phyloP scores from a whole-genome alignment of 1,284 basidiomycete species.

The Pholiota adiposa region DNA sequence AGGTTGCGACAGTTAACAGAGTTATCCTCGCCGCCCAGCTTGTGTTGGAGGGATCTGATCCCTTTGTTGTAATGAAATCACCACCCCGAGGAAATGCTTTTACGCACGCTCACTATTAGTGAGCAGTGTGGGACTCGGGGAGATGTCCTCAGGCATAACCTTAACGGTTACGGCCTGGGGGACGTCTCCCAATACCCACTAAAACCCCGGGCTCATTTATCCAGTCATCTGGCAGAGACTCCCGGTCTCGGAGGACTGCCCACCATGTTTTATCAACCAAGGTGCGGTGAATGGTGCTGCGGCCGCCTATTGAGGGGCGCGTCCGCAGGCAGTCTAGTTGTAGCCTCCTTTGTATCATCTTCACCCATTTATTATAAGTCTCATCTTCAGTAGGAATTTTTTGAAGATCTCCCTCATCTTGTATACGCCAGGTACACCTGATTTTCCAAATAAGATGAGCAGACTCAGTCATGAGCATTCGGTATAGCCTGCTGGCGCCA shows the following conservation, averaged over 20 bases:
- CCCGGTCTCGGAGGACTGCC: conserved; percentile 1
- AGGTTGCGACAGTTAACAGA: not conserved
- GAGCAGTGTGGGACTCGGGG: conserved; percentile 15
- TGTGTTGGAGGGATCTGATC: not conserved
- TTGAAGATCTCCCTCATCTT: not conserved
- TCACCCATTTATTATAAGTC: not conserved
- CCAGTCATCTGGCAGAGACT: conserved; percentile 11
- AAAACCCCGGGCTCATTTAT: conserved; percentile 9
- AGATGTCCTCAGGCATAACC: not conserved
- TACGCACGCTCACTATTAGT: conserved; percentile 1
- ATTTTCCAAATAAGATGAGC: conserved; percentile 27
- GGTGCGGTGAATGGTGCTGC: not conserved
- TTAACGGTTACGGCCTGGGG: conserved; percentile 7
- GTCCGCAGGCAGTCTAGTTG: conserved; percentile 10
- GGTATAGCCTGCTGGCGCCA: conserved; percentile 16
- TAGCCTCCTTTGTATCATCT: conserved; percentile 1
- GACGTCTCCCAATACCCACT: conserved; percentile 14
- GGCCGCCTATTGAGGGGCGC: not conserved
- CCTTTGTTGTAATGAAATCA: not conserved
- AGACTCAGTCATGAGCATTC: conserved; percentile 23
- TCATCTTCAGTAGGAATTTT: not conserved
- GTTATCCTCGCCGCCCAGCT: not conserved
- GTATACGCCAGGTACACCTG: conserved; percentile 20
- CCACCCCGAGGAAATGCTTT: not conserved
- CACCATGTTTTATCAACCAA: conserved; percentile 11